Conservation (phyloP, 805 yeast species). For the Candida wancherniae region DNA sequence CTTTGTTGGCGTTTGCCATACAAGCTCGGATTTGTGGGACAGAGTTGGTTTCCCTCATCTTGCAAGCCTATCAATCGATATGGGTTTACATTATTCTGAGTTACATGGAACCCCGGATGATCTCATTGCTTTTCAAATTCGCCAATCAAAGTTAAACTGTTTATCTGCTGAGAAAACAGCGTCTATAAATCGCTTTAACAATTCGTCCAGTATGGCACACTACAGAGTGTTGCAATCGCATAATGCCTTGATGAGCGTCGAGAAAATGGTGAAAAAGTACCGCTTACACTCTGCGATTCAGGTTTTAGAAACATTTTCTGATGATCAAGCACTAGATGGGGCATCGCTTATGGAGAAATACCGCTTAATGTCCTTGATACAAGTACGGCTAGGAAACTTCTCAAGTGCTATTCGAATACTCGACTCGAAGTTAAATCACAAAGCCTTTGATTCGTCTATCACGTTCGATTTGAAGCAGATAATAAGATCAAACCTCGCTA, state of each 20-base stretch:
- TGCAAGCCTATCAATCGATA: conserved; percentile 43
- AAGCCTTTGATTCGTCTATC: not conserved
- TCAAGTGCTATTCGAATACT: conserved; percentile 9
- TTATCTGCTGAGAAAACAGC: too few species aligned
- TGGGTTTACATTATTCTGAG: conserved; percentile 40
- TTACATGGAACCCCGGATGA: conserved; percentile 15
- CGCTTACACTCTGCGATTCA: conserved; percentile 30
- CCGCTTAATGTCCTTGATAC: conserved; percentile 7
- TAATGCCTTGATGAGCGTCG: conserved; percentile 35
- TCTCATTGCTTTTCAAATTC: conserved; percentile 21
- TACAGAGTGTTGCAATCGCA: conserved; percentile 38
- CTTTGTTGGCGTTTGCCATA: conserved; percentile 44
- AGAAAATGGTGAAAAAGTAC: conserved; percentile 35
- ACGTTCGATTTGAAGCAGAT: conserved; percentile 21
- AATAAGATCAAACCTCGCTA: conserved; percentile 43
- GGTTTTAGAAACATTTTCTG: conserved; percentile 29
- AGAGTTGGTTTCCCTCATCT: conserved; percentile 47
- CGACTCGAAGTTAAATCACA: too few species aligned
- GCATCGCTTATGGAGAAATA: conserved; percentile 5
- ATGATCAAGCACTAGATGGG: conserved; percentile 11
- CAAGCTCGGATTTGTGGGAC: conserved; percentile 46
- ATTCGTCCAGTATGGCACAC: conserved; percentile 29
- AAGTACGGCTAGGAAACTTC: conserved; percentile 21
- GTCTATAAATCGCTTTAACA: too few species aligned
- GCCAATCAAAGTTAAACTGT: too few species aligned